phyloP scores from a whole-genome alignment of 345 rosid genomes.

The Rhodamnia argentea region DNA sequence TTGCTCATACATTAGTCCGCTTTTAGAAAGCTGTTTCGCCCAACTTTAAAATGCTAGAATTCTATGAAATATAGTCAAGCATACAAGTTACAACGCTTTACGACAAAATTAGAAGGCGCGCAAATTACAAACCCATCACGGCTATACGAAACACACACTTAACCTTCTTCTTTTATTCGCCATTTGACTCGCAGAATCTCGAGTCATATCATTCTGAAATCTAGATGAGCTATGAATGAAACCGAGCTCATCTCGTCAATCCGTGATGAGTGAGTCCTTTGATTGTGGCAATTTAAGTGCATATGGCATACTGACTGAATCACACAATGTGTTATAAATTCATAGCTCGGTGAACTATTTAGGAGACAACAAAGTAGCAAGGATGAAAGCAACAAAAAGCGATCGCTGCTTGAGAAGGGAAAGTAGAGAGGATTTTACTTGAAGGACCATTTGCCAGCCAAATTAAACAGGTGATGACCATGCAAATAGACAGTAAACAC shows the following conservation, averaged over 20 bases:
- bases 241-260: neutral
- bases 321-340: neutral
- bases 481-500: neutral
- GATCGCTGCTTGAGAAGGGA: neutral
- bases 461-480: neutral
- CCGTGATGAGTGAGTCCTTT: neutral
- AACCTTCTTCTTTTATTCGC: too few species aligned
- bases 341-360: neutral
- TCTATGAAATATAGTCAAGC: neutral
- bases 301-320: neutral
- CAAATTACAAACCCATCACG: too few species aligned
- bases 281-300: too few species aligned
- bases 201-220: too few species aligned
- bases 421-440: neutral
- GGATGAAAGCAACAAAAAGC: neutral
- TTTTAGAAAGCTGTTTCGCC: too few species aligned
- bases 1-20: too few species aligned
- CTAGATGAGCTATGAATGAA: neutral
- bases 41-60: neutral
- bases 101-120: too few species aligned
- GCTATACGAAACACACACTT: too few species aligned
- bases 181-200: too few species aligned
- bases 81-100: neutral
- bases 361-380: neutral
- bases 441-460: neutral